Conservation (phyloP, 2,329 filamentous ascomycete genomes). For the Colletotrichum paranaense region DNA sequence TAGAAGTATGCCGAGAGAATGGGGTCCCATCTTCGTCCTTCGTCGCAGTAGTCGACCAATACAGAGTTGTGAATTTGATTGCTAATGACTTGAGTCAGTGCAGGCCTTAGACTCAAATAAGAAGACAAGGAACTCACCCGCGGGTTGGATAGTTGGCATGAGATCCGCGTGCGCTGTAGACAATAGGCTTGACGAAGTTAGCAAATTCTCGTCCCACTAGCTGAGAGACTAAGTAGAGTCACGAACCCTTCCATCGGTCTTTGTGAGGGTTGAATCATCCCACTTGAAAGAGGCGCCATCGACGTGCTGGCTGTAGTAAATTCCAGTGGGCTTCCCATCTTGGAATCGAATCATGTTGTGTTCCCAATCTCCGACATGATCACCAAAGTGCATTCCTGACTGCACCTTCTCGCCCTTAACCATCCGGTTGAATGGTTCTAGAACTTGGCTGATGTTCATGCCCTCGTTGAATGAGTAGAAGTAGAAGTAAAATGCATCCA, state of each 20-base stretch:
- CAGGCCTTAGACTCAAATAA: accelerated
- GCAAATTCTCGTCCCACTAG: accelerated
- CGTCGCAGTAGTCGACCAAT: conserved; percentile 48
- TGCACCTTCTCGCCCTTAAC: conserved; percentile 34
- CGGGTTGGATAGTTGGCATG: conserved; percentile 47
- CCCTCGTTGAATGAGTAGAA: conserved; percentile 49
- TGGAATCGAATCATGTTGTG: conserved; percentile 47
- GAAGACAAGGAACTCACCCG: conserved; percentile 39
- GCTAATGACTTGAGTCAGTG: conserved; percentile 34
- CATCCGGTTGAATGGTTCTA: conserved; percentile 42
- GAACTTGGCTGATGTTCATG: conserved; percentile 45
- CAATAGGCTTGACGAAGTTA: conserved; percentile 41
- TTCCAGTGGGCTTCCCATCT: conserved; percentile 41
- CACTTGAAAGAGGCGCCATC: conserved; percentile 42
- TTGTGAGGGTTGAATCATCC: conserved; percentile 41
- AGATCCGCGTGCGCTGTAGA: conserved; percentile 48
- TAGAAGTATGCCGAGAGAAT: conserved; percentile 50
- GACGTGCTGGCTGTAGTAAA: conserved; percentile 44
- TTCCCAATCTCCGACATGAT: conserved; percentile 46
- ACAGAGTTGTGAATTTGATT: conserved; percentile 46
- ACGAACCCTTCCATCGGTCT: conserved; percentile 42
- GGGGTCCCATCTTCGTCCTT: conserved; percentile 48
- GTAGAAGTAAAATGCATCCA: conserved; percentile 49
- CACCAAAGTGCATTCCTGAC: conserved; percentile 43
- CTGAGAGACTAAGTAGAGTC: too few species aligned